These are phyloP conservation scores for Monosporascus sp. DNA, from an alignment of 2,329 filamentous ascomycete species.

Conservation along the genomic window DNA sequence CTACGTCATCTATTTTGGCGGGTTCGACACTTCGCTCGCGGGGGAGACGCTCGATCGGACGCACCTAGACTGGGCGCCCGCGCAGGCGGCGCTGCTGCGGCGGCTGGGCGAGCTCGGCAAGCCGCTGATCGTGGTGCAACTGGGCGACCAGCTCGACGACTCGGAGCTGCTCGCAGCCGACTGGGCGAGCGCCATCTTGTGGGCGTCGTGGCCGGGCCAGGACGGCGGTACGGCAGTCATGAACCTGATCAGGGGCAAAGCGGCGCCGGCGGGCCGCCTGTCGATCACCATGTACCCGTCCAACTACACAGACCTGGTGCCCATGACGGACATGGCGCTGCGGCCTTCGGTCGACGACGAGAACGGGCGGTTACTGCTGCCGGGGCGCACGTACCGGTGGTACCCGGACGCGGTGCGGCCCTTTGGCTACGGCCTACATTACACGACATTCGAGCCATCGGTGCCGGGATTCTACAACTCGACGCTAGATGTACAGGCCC, in stretches of 20 bases:
- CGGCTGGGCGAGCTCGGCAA: constrained; percentile 39
- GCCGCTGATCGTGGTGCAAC: constrained; percentile 44
- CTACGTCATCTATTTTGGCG: no score
- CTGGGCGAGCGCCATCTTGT: constrained; percentile 46
- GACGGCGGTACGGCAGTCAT: constrained; percentile 51
- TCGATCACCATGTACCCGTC: constrained; percentile 52
- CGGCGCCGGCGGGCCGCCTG: constrained; percentile 46
- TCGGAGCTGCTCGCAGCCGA: constrained; percentile 39
- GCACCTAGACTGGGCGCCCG: constrained; percentile 44
- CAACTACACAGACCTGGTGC: constrained; percentile 41
- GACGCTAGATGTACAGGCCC: no score
- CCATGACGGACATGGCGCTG: constrained; percentile 51
- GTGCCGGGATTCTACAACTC: background rate
- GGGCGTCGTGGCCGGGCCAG: constrained; percentile 56
- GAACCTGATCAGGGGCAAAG: constrained; percentile 45
- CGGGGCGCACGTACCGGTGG: constrained; percentile 51
- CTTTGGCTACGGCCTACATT: constrained; percentile 53
- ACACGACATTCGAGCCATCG: constrained; percentile 44
- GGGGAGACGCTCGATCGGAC: constrained; percentile 45
- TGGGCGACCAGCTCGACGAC: constrained; percentile 46
- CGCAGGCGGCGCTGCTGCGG: constrained; percentile 45
- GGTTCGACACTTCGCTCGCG: no score
- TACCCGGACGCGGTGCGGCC: constrained; percentile 44
- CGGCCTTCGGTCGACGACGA: constrained; percentile 18
- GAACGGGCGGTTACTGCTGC: background rate